phyloP scores from a whole-genome alignment of 2,329 filamentous ascomycete genomes.

The Scleromitrula shiraiana region DNA sequence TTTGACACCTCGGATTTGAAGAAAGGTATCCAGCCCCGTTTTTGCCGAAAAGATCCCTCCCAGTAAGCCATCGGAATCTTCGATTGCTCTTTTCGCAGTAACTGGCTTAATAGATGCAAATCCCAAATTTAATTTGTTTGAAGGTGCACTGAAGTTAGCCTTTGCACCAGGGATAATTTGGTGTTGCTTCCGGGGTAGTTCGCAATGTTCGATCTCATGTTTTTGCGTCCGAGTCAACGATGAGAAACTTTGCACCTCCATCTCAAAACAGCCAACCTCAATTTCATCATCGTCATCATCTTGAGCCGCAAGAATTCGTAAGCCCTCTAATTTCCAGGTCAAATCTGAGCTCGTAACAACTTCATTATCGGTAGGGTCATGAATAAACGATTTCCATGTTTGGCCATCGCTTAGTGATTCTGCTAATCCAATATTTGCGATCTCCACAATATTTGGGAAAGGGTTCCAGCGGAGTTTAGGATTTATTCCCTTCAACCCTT shows the following conservation, averaged over 20 bases:
- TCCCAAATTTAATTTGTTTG: not conserved
- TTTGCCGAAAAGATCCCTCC: conserved; percentile 33
- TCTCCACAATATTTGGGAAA: conserved; percentile 31
- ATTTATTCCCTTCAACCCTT: conserved; percentile 32
- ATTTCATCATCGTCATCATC: conserved; percentile 32
- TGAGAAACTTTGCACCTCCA: conserved; percentile 28
- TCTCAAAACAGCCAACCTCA: conserved; percentile 19
- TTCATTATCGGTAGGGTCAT: conserved; percentile 19
- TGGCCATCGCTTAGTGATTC: conserved; percentile 35
- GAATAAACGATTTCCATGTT: conserved; percentile 31
- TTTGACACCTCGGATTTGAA: conserved; percentile 37
- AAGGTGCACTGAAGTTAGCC: too few species aligned
- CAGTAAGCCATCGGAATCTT: conserved; percentile 15
- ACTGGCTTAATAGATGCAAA: not conserved
- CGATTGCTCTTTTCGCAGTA: not conserved
- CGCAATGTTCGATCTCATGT: conserved; percentile 15
- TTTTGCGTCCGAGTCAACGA: conserved; percentile 35
- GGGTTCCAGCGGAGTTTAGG: conserved; percentile 39
- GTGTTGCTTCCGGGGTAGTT: not conserved
- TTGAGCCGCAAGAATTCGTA: conserved; percentile 38
- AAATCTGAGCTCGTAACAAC: conserved; percentile 34
- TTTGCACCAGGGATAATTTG: too few species aligned
- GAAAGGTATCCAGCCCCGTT: conserved; percentile 41
- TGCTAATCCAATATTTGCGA: conserved; percentile 31
- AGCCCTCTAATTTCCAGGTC: conserved; percentile 40